Evolutionary conservation across 306 rosid genomes (phyloP).

Genomic region (Canavalia ensiformis): DNA sequence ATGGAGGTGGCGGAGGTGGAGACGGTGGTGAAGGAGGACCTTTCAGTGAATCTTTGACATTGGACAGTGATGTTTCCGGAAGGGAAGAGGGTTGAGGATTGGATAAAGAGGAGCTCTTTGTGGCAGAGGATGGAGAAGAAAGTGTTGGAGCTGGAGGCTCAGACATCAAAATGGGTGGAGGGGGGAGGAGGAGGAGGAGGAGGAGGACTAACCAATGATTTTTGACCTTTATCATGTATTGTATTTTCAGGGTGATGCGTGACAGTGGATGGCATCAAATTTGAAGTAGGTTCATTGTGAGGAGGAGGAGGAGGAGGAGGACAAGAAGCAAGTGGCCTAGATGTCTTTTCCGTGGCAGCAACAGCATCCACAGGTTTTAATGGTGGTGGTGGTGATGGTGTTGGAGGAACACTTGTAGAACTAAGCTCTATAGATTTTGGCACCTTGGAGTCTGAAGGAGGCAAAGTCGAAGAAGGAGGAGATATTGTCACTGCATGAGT

Average conservation of each 20-base stretch:
- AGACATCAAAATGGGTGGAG: conserved; percentile 8
- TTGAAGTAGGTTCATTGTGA: conserved; percentile 44
- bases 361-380: conserved; percentile 52
- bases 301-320: conserved; percentile 33
- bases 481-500: conserved; percentile 53
- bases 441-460: conserved; percentile 52
- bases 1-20: conserved; percentile 41
- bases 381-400: conserved; percentile 44
- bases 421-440: conserved; percentile 50
- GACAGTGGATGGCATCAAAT: conserved; percentile 35
- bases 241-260: conserved; percentile 43
- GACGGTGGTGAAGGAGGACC: conserved; percentile 50
- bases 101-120: conserved; percentile 25
- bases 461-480: conserved; percentile 41
- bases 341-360: conserved; percentile 40
- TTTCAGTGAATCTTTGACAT: conserved; percentile 42
- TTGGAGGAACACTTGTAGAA: conserved; percentile 49
- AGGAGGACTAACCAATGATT: conserved; percentile 45
- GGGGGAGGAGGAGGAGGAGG: conserved; percentile 47
- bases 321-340: conserved; percentile 37
- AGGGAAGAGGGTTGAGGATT: conserved; percentile 47
- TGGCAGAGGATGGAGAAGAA: conserved; percentile 35
- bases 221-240: conserved; percentile 46
- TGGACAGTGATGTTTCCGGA: conserved; percentile 45
- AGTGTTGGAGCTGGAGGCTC: conserved; percentile 10